Percentiles rank a stretch among this genome's conserved stretches.
Evolutionary conservation across 2,329 filamentous ascomycete genomes (phyloP).

Genomic region (Pyrenochaeta sp.): DNA sequence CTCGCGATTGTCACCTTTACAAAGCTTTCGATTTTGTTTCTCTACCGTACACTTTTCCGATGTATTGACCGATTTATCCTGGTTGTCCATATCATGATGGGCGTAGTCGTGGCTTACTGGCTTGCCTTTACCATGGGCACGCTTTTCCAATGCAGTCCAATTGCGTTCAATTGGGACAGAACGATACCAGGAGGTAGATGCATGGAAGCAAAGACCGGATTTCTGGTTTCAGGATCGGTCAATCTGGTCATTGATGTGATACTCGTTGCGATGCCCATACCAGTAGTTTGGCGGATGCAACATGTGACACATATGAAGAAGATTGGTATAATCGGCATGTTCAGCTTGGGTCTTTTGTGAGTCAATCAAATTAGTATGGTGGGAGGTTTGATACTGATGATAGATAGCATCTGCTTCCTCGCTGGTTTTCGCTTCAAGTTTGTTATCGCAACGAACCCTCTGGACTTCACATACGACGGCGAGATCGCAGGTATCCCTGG

Average conservation of each 20-base stretch:
- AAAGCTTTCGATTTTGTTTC: background rate
- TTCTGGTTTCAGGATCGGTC: slow-evolving; percentile 4
- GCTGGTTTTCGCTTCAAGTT: background rate
- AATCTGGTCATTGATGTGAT: slow-evolving; percentile 8
- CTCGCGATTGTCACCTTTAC: background rate
- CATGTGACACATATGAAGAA: slow-evolving; percentile 12
- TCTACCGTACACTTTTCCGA: background rate
- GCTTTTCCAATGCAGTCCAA: slow-evolving; percentile 25
- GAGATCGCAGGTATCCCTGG: background rate
- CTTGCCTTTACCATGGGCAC: slow-evolving; percentile 21
- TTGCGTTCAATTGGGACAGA: slow-evolving; percentile 35
- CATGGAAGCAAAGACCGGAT: slow-evolving; percentile 7
- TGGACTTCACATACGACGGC: background rate
- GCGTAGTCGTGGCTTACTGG: slow-evolving; percentile 20
- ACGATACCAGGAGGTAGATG: slow-evolving; percentile 26
- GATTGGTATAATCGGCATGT: slow-evolving; percentile 7
- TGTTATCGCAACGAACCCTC: background rate
- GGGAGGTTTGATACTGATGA: background rate
- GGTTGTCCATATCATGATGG: background rate
- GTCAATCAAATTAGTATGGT: background rate
- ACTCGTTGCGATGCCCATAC: slow-evolving; percentile 7
- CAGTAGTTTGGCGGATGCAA: slow-evolving; percentile 2
- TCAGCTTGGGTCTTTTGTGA: slow-evolving; percentile 11
- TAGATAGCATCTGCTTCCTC: background rate
- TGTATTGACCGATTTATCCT: background rate